Conservation (phyloP, 345 rosid species). For the Trapa bicornis region DNA sequence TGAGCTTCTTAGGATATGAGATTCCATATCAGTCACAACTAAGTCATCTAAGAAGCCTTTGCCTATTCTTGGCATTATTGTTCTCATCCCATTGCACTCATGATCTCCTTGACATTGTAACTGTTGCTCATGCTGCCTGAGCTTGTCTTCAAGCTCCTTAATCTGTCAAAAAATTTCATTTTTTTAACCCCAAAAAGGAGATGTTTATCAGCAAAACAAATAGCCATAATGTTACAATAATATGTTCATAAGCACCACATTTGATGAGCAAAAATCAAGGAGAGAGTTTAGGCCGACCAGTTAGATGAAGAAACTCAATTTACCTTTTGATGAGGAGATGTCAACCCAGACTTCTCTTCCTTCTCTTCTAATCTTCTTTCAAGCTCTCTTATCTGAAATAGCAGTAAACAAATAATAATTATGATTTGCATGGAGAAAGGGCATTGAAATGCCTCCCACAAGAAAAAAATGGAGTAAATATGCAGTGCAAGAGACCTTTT, state of each 20-base stretch:
- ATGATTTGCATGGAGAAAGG: not conserved
- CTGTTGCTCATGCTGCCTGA: conserved; percentile 59
- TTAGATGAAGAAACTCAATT: too few relatives aligned
- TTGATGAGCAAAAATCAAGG: too few relatives aligned
- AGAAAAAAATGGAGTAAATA: not conserved
- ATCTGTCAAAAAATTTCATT: conserved; percentile 27
- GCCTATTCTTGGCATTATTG: conserved; percentile 39
- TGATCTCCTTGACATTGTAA: conserved; percentile 22
- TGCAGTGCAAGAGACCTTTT: conserved; percentile 26
- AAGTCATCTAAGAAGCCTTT: conserved; percentile 32
- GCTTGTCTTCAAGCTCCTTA: conserved; percentile 64
- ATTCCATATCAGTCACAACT: conserved; percentile 32
- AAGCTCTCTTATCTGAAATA: conserved; percentile 48
- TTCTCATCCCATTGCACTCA: conserved; percentile 22
- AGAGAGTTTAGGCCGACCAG: too few relatives aligned
- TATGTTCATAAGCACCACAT: too few relatives aligned
- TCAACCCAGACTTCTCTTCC: conserved; percentile 39
- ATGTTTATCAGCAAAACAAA: not conserved
- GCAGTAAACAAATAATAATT: not conserved
- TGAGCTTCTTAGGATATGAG: conserved; percentile 48
- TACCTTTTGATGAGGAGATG: conserved; percentile 43
- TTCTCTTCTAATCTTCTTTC: conserved; percentile 43
- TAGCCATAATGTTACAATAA: too few relatives aligned
- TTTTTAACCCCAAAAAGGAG: too few relatives aligned
- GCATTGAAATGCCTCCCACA: not conserved